These are phyloP conservation scores for Leptomonas pyrrhocoris DNA, from an alignment of 208 protist genomes.

Conservation along the genomic window DNA sequence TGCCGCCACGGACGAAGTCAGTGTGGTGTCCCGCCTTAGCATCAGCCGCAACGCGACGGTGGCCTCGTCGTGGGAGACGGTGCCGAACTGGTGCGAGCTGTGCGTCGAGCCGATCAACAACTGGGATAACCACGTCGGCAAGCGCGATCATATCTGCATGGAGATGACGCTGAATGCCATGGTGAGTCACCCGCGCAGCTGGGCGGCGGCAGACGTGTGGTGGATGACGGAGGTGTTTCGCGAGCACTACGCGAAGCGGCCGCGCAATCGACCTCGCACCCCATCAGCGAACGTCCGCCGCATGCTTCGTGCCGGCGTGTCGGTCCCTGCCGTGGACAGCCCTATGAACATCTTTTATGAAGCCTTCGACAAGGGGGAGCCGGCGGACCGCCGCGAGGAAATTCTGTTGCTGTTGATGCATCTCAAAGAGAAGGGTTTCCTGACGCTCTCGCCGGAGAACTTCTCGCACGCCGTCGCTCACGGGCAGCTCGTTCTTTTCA, in stretches of 20 bases:
- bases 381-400: constrained; percentile 28
- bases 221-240: constrained; percentile 34
- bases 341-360: constrained; percentile 40
- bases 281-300: constrained; percentile 17
- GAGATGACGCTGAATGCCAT: constrained; percentile 70
- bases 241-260: constrained; percentile 26
- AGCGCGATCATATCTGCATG: constrained; percentile 83
- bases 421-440: constrained; percentile 32
- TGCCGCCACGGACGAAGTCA: not conserved
- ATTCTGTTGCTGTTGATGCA: constrained; percentile 23
- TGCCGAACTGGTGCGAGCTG: constrained; percentile 64
- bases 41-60: not conserved
- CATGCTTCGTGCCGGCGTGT: constrained; percentile 13
- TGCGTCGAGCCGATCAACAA: constrained; percentile 71
- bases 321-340: constrained; percentile 24
- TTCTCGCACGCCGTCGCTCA: constrained; percentile 35
- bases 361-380: constrained; percentile 35
- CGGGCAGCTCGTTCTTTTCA: constrained; percentile 60
- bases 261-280: constrained; percentile 23
- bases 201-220: constrained; percentile 45
- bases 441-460: constrained; percentile 38
- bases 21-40: constrained; percentile 7
- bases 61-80: constrained; percentile 29
- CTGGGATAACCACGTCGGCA: constrained; percentile 78
- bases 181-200: constrained; percentile 39